Evolutionary conservation across 495 filamentous ascomycete genomes (phyloP).

Genomic region (Thozetella sp.): DNA sequence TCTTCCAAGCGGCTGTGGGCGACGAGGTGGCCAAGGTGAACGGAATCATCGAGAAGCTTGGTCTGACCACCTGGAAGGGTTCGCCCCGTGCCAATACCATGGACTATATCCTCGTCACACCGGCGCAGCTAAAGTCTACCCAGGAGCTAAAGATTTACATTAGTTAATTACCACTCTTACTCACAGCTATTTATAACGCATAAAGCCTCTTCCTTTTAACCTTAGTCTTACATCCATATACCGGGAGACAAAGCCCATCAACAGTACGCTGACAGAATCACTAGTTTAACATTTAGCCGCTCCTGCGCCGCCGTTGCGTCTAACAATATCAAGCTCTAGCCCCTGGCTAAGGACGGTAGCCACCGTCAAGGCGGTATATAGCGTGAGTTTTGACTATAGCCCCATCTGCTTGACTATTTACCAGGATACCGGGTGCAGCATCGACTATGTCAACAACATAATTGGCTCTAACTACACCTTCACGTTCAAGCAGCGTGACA

Average conservation of each 20-base stretch:
- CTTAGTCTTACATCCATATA: slow-evolving; percentile 19
- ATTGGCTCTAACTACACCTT: slow-evolving; percentile 54
- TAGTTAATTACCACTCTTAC: slow-evolving; percentile 65
- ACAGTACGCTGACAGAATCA: background rate
- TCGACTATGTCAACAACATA: slow-evolving; percentile 58
- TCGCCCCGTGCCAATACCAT: slow-evolving; percentile 14
- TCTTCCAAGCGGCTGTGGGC: slow-evolving; percentile 21
- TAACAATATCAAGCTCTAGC: slow-evolving; percentile 48
- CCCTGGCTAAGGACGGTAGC: slow-evolving; percentile 37
- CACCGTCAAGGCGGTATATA: slow-evolving; percentile 45
- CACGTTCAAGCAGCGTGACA: slow-evolving; percentile 54
- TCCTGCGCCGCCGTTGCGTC: slow-evolving; percentile 31
- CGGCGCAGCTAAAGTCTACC: slow-evolving; percentile 19
- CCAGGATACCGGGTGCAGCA: slow-evolving; percentile 51
- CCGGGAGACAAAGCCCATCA: background rate
- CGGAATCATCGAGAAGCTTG: slow-evolving; percentile 21
- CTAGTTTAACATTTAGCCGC: slow-evolving; percentile 28
- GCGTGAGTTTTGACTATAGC: slow-evolving; percentile 49
- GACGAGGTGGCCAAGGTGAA: slow-evolving; percentile 20
- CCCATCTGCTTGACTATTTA: slow-evolving; percentile 62
- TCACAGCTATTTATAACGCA: slow-evolving; percentile 47
- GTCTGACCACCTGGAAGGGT: slow-evolving; percentile 29
- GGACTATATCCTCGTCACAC: slow-evolving; percentile 29
- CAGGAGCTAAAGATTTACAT: slow-evolving; percentile 61
- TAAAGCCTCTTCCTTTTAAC: slow-evolving; percentile 14